These are phyloP conservation scores for Protomyces inundatus DNA, from an alignment of 1,139 yeast genomes.

Conservation along the genomic window DNA sequence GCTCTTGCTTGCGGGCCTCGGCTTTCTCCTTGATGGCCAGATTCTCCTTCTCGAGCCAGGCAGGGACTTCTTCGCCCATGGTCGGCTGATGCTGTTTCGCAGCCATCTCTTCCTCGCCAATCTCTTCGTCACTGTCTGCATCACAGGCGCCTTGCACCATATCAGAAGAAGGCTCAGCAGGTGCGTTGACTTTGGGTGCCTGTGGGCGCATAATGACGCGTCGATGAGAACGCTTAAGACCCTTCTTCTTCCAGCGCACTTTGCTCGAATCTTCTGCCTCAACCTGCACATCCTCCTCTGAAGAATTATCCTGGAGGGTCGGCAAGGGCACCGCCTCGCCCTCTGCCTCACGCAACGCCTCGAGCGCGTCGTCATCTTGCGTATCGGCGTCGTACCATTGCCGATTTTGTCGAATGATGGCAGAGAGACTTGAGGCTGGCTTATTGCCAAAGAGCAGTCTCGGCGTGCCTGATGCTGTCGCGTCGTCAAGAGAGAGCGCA, in stretches of 20 bases:
- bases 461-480: not conserved
- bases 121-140: slow-evolving; percentile 22
- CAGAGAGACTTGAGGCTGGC: slow-evolving; percentile 8
- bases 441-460: slow-evolving; percentile 5
- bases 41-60: not conserved
- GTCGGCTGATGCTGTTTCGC: not conserved
- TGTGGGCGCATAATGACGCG: slow-evolving; percentile 19
- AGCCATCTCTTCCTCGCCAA: slow-evolving; percentile 6
- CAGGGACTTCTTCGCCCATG: not conserved
- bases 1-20: not conserved
- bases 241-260: slow-evolving; percentile 23
- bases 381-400: slow-evolving; percentile 8
- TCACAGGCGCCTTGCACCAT: not conserved
- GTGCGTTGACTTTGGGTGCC: not conserved
- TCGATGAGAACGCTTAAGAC: slow-evolving; percentile 18
- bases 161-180: not conserved
- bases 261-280: not conserved
- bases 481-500: slow-evolving; percentile 1
- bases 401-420: slow-evolving; percentile 8
- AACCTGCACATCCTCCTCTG: not conserved
- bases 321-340: not conserved
- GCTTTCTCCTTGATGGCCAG: not conserved
- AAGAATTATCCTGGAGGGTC: not conserved
- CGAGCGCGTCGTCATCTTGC: slow-evolving; percentile 23
- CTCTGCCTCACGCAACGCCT: slow-evolving; percentile 14